A percentile compares a stretch with the other conserved stretches of the same genome.
These are phyloP conservation scores for Fusarium lateritium DNA, from an alignment of 2,329 filamentous ascomycete genomes.

Conservation along the genomic window DNA sequence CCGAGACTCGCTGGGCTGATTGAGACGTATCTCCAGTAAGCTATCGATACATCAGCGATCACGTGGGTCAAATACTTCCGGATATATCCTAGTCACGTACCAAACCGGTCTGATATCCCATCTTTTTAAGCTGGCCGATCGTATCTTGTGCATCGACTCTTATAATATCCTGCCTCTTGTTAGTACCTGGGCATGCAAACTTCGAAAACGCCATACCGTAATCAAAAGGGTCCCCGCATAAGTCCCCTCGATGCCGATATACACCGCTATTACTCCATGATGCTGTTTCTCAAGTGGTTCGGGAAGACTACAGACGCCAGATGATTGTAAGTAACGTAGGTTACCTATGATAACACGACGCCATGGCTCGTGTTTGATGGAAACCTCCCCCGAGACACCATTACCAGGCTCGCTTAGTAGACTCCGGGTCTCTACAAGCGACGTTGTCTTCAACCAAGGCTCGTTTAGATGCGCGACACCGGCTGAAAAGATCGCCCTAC, in stretches of 20 bases:
- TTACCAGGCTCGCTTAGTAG: fast-evolving
- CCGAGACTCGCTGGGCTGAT: not conserved
- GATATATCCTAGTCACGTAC: not conserved
- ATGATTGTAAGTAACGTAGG: not conserved
- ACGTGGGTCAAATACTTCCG: too few species aligned
- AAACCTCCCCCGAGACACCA: not conserved
- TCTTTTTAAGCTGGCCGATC: not conserved
- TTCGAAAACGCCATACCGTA: not conserved
- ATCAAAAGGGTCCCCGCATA: not conserved
- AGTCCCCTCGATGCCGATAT: not conserved
- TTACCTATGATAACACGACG: not conserved
- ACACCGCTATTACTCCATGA: not conserved
- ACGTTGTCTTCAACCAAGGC: not conserved
- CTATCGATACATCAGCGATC: not conserved
- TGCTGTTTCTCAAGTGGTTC: fast-evolving
- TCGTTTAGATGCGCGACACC: not conserved
- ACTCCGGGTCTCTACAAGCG: not conserved
- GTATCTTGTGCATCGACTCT: not conserved
- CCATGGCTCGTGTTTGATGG: not conserved
- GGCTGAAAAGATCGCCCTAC: not conserved
- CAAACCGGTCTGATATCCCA: not conserved
- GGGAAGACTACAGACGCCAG: not conserved
- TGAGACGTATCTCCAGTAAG: not conserved
- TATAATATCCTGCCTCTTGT: not conserved
- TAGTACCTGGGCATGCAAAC: not conserved